Evolutionary conservation across 768 basidiomycete genomes (phyloP).

Genomic region (Termitomyces sp.): DNA sequence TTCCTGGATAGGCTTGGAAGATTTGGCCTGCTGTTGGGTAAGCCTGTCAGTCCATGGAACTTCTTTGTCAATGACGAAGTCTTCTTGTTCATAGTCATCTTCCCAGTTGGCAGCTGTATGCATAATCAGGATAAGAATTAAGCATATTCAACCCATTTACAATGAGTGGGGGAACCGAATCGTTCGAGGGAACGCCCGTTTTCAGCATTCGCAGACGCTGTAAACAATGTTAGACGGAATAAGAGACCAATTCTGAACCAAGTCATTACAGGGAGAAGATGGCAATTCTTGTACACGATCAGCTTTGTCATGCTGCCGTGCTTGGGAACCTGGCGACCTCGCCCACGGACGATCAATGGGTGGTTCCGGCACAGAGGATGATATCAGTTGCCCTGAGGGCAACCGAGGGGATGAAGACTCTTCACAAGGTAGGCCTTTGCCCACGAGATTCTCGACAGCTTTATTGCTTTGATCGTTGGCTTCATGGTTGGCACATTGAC

Average conservation of each 20-base stretch:
- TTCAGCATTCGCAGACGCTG: background rate
- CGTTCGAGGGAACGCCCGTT: background rate
- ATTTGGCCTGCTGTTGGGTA: too few relatives aligned
- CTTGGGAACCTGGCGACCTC: background rate
- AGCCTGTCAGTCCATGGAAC: background rate
- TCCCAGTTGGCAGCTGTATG: slow-evolving; percentile 2
- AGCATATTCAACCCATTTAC: background rate
- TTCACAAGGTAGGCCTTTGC: background rate
- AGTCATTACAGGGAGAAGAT: background rate
- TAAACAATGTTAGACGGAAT: background rate
- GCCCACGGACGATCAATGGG: background rate
- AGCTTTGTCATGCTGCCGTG: background rate
- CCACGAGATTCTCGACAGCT: background rate
- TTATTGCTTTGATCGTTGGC: background rate
- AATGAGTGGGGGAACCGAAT: background rate
- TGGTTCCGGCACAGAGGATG: background rate
- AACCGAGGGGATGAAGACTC: background rate
- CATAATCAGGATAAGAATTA: background rate
- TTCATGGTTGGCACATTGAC: background rate
- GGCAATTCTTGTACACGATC: background rate
- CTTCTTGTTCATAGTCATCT: slow-evolving; percentile 2
- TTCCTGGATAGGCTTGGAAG: background rate
- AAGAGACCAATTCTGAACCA: too few relatives aligned
- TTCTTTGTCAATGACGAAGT: background rate
- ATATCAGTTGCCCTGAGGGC: background rate